Evolutionary conservation across 371 early-diverging fungal species (phyloP), one percentile per base, ranked within the genome.

Genomic region (Rhizopus microsporus): DNA sequence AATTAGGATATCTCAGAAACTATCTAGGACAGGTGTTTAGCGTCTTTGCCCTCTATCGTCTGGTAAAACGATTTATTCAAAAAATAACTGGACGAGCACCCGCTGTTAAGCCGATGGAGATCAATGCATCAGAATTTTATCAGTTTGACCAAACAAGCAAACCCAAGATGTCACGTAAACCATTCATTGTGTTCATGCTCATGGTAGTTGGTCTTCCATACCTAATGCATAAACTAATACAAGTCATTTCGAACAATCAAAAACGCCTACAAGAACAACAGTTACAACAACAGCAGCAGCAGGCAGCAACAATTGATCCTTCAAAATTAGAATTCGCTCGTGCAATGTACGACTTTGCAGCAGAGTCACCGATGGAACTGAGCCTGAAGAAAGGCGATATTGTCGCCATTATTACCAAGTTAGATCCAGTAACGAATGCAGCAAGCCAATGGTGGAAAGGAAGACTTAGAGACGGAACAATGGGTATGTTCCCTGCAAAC

Each of bases 361-460:
- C 88, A 13, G 86, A 91, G 49, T 68, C 85, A 10, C 87, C 86
- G 4, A 82, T 75, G 37, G 98, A 98, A 68, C 71, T 98, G 38
- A 79, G 76, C 32, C 81, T 98, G 56, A 82, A 81, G 59, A 86
- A 86, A 54, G 96, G 96, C 29, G 95, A 96, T 38, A 79, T 93
- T 38, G 82, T 98, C 45, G 94, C 95, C 3, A 83, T 97, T 66
- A 64, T 88, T 60, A 85, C 81, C 53, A 88, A 87, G 61, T 1
- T n/a, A 5, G 94, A 93, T 59, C 86, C 90, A 17, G 82, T 79
- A 56, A 65, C 75, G 6, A 91, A 89, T 12, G 80, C 85, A 15
- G 83, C 86, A 32, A 83, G 86, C 54, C 75, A 78, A 65, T 98
- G 98, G 98, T 98, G 98, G 98, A 73, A 89, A 50, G 97, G 97